Evolutionary conservation across 2,329 filamentous ascomycete genomes (phyloP).

Genomic region (Alternaria brassicae): DNA sequence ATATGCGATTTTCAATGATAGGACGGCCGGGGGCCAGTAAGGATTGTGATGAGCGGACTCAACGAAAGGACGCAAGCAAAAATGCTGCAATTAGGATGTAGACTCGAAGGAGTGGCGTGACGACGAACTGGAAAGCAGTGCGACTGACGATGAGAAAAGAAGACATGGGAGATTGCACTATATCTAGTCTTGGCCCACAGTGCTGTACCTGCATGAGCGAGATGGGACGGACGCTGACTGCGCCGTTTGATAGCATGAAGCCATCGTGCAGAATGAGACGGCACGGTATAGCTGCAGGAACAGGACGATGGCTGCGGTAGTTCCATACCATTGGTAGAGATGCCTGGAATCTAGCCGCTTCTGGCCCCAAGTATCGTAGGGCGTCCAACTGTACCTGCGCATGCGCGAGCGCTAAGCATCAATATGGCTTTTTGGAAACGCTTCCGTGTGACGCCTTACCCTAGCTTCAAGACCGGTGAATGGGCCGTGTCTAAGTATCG

Average conservation of each 20-base stretch:
- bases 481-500: conserved; percentile 22
- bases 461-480: conserved; percentile 32
- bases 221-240: conserved; percentile 23
- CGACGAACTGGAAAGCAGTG: conserved; percentile 28
- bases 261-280: conserved; percentile 28
- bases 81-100: conserved; percentile 43
- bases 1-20: conserved; percentile 43
- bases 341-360: conserved; percentile 25
- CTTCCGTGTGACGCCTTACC: conserved; percentile 26
- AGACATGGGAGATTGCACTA: conserved; percentile 37
- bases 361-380: conserved; percentile 16
- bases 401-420: conserved; percentile 28
- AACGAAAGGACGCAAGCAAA: conserved; percentile 66
- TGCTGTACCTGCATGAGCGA: conserved; percentile 36
- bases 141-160: conserved; percentile 31
- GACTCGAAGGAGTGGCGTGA: conserved; percentile 43
- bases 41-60: conserved; percentile 48
- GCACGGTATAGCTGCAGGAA: conserved; percentile 34
- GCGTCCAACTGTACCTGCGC: conserved; percentile 24
- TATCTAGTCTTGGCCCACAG: conserved; percentile 29
- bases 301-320: conserved; percentile 15
- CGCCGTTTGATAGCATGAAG: conserved; percentile 34
- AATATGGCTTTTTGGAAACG: conserved; percentile 24
- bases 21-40: conserved; percentile 51
- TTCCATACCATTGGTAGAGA: conserved; percentile 23